phyloP scores from a whole-genome alignment of 1,139 yeast species.

The Candida anutae region DNA sequence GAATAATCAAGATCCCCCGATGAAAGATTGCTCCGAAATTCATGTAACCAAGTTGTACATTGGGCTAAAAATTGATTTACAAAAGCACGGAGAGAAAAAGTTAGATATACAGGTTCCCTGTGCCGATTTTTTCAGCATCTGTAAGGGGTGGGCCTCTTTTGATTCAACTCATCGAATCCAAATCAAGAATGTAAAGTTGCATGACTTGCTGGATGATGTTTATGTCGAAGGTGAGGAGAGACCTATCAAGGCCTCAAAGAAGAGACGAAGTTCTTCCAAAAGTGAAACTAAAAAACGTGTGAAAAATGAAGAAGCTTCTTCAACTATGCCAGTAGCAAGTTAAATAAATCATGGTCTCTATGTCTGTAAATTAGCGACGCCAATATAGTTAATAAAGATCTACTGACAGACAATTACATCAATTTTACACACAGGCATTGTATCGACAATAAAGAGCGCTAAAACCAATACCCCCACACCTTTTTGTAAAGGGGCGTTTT shows the following conservation, averaged over 20 bases:
- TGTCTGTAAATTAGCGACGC: no score
- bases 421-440: no score
- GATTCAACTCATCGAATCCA: constrained; percentile 54
- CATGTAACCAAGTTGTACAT: constrained; percentile 72
- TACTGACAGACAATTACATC: neutral
- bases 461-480: constrained; percentile 13
- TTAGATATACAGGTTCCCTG: constrained; percentile 90
- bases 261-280: constrained; percentile 11
- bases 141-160: constrained; percentile 66
- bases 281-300: constrained; percentile 10
- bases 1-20: constrained; percentile 8
- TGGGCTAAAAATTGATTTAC: constrained; percentile 62
- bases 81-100: constrained; percentile 42
- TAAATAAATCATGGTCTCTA: no score
- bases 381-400: no score
- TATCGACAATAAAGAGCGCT: neutral
- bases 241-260: constrained; percentile 49
- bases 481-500: constrained; percentile 11
- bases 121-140: constrained; percentile 73
- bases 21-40: constrained; percentile 29
- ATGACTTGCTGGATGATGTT: constrained; percentile 80
- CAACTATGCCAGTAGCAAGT: no score
- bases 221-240: constrained; percentile 71
- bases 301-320: no score
- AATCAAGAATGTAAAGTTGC: constrained; percentile 70